Percentiles rank a stretch among this genome's conserved stretches.
Evolutionary conservation across 257 asterid species (phyloP).

Genomic region (Voacanga thouarsii): DNA sequence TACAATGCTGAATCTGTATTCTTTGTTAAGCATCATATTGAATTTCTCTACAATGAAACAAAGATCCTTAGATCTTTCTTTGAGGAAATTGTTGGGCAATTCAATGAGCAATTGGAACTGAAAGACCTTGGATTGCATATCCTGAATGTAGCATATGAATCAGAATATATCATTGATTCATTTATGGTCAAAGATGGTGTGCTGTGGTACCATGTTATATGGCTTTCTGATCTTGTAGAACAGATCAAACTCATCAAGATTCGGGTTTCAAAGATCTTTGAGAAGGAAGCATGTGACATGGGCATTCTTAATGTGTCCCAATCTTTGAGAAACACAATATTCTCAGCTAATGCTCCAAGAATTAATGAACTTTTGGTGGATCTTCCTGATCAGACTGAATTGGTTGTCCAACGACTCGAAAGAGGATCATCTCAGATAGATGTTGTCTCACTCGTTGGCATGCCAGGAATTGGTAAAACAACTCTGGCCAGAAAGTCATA

Average conservation of each 20-base stretch:
- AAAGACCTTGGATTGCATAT: neutral
- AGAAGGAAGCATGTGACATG: neutral
- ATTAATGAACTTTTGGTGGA: neutral
- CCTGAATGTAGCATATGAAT: neutral
- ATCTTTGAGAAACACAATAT: neutral
- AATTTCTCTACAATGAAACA: neutral
- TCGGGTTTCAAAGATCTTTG: neutral
- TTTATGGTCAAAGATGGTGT: neutral
- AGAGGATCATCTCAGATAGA: neutral
- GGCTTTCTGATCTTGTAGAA: neutral
- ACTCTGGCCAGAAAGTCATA: conserved; percentile 2
- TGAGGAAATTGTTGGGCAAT: neutral
- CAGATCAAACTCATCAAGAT: neutral
- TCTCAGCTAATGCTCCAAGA: neutral
- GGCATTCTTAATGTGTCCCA: neutral
- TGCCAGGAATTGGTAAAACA: conserved; percentile 20
- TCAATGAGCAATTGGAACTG: neutral
- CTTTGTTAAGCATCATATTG: neutral
- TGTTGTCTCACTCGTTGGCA: conserved; percentile 11
- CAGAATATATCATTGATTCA: neutral
- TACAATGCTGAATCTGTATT: neutral
- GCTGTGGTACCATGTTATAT: neutral
- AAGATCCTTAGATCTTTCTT: neutral
- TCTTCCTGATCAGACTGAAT: conserved; percentile 3
- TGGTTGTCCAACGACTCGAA: neutral